Percentiles rank a stretch among this genome's conserved stretches.
These are phyloP conservation scores for Fusarium longipes DNA, from an alignment of 2,329 filamentous ascomycete genomes.

Conservation along the genomic window DNA sequence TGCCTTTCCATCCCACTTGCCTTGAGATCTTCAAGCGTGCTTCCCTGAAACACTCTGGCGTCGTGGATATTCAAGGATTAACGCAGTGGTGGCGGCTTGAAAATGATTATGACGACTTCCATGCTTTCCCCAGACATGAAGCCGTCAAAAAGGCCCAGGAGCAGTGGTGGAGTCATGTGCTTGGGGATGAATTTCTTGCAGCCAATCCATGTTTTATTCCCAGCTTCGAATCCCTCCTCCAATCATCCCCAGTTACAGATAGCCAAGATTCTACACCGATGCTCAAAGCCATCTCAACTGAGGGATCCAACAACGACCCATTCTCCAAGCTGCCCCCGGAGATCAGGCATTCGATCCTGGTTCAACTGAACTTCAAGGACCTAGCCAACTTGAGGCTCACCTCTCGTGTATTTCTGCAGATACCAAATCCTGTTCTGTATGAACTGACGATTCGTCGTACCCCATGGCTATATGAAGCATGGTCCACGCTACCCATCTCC, in stretches of 20 bases:
- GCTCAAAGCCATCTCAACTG: rapidly evolving
- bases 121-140: slow-evolving; percentile 14
- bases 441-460: slow-evolving; percentile 9
- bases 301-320: neutral
- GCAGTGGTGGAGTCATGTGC: slow-evolving; percentile 28
- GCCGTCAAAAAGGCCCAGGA: neutral
- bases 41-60: slow-evolving; percentile 20
- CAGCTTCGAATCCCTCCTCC: slow-evolving; percentile 8
- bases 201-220: slow-evolving; percentile 41
- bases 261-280: neutral
- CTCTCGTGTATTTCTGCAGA: slow-evolving; percentile 19
- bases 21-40: slow-evolving; percentile 48
- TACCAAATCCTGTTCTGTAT: slow-evolving; percentile 17
- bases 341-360: slow-evolving; percentile 16
- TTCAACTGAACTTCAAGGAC: slow-evolving; percentile 20
- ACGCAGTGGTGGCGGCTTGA: slow-evolving; percentile 26
- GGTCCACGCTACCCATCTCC: slow-evolving; percentile 20
- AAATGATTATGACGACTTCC: neutral
- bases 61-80: slow-evolving; percentile 37
- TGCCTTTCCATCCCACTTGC: slow-evolving; percentile 49
- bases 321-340: slow-evolving; percentile 25
- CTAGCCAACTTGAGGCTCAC: slow-evolving; percentile 15
- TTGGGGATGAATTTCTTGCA: slow-evolving; percentile 30
- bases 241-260: neutral
- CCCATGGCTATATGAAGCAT: slow-evolving; percentile 38